Evolutionary conservation across 495 filamentous ascomycete genomes (phyloP), one percentile per base, ranked within the genome.

Genomic region (Durotheca rogersii): DNA sequence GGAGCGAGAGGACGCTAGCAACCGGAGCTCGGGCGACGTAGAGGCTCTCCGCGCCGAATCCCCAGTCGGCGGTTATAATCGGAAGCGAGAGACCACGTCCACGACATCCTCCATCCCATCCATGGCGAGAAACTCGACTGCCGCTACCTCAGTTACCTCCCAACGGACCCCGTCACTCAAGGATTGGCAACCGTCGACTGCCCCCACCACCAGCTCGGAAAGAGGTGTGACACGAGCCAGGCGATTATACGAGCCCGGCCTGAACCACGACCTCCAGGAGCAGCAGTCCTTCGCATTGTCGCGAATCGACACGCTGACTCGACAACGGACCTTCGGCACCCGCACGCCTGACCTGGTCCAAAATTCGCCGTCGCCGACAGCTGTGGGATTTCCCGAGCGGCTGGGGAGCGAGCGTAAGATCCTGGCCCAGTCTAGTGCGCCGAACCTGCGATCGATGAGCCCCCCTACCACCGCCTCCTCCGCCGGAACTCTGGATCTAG

Each of bases 61-160:
- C 1, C 79, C 82, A 7, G 79, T 74, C 5, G 74, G 76, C 12
- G 76, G 72, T 16, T 90, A 83, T 51, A 87, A 86, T 48, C 80
- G 77, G 41, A 87, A 92, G 49, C 76, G 92, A 6, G 89, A 89
- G 48, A 97, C 93, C 0, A 81, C 80, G 7, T 96, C 92, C 4
- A 96, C 93, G 0, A 92, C 87, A 0, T 87, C 84, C 15, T 96
- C 91, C 1, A 82, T 76, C 1, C 81, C 82, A 15, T 81, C 80
- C 4, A 75, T 83, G 41, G 80, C 80, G 17, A 83, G 88, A 9
- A 82, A 79, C 10, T 96, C 93, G 1, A 96, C 93, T 12, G 90
- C 89, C 30, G 93, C 91, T 4, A 97, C 92, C 3, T 98, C 93
- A 0, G 74, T 95, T 44, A 82, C 85, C n/a, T 96, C 56, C 12